Percentiles rank a stretch among this genome's conserved stretches.
phyloP scores from a whole-genome alignment of 305 asterid genomes.

The Andrographis paniculata region DNA sequence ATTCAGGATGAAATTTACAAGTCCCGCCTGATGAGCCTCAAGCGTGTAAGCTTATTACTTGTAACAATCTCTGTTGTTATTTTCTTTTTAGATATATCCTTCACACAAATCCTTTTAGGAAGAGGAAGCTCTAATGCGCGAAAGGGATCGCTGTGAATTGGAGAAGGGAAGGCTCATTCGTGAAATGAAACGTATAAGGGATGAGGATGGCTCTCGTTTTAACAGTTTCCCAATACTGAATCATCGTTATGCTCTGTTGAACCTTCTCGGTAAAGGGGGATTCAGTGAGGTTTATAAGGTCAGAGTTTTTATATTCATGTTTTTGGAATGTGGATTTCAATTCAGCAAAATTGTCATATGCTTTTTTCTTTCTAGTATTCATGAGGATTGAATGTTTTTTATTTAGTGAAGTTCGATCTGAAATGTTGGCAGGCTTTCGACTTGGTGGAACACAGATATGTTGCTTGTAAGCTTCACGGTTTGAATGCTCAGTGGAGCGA shows the following conservation, averaged over 20 bases:
- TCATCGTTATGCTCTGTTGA: constrained; percentile 92
- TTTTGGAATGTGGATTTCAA: no score
- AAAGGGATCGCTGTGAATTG: constrained; percentile 90
- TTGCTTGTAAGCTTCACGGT: constrained; percentile 98
- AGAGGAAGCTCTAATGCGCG: constrained; percentile 87
- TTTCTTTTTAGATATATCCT: constrained; percentile 19
- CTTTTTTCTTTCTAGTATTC: no score
- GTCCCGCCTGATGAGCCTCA: neutral
- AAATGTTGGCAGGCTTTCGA: constrained; percentile 80
- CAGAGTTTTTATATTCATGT: constrained; percentile 15
- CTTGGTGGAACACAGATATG: constrained; percentile 90
- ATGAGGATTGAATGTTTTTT: no score
- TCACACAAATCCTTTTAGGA: constrained; percentile 45
- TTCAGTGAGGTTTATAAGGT: constrained; percentile 99
- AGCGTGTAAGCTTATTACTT: neutral
- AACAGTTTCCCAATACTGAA: constrained; percentile 92
- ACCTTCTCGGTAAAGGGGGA: constrained; percentile 98
- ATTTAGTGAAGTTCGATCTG: constrained; percentile 19
- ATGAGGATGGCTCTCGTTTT: constrained; percentile 95
- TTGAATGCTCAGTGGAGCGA: constrained; percentile 98
- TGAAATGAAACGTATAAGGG: constrained; percentile 97
- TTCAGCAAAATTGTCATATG: no score
- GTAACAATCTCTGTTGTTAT: neutral
- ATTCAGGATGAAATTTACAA: constrained; percentile 2
- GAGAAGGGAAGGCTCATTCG: constrained; percentile 95